Percentiles rank a stretch among this genome's conserved stretches.
Conservation (phyloP, 495 filamentous ascomycete species). For the Podospora pseudopauciseta region DNA sequence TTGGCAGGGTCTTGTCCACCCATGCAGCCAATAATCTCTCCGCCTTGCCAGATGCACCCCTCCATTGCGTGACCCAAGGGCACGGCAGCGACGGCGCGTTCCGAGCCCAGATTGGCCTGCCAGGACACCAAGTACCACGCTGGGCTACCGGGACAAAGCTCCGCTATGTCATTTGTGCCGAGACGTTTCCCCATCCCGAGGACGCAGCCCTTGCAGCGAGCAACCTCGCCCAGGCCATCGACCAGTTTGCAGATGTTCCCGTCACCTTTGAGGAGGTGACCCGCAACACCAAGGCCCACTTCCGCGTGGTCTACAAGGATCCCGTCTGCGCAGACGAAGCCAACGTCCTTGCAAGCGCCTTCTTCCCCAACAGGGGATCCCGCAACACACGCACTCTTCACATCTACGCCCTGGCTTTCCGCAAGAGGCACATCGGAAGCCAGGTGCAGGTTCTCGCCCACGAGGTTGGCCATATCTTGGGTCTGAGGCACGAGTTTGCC, state of each 20-base stretch:
- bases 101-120: slow-evolving; percentile 6
- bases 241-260: background rate
- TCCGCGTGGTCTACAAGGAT: slow-evolving; percentile 7
- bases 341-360: background rate
- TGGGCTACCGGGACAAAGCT: background rate
- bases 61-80: background rate
- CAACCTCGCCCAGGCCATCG: slow-evolving; percentile 1
- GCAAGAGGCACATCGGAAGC: background rate
- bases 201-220: background rate
- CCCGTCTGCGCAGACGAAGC: background rate
- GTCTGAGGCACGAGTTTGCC: background rate
- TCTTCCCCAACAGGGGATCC: slow-evolving; percentile 5
- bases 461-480: slow-evolving; percentile 3
- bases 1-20: background rate
- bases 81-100: background rate
- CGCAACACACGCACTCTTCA: background rate
- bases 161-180: background rate
- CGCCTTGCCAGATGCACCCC: background rate
- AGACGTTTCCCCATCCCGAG: background rate
- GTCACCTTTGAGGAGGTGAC: background rate
- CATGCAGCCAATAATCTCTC: background rate
- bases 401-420: slow-evolving; percentile 1
- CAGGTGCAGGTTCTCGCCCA: slow-evolving; percentile 1
- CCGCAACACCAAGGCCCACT: background rate
- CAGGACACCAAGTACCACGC: background rate